Evolutionary conservation across 148 eudicot genomes (phyloP), one percentile per base, ranked within the genome.

Genomic region (Persicaria maculosa): DNA sequence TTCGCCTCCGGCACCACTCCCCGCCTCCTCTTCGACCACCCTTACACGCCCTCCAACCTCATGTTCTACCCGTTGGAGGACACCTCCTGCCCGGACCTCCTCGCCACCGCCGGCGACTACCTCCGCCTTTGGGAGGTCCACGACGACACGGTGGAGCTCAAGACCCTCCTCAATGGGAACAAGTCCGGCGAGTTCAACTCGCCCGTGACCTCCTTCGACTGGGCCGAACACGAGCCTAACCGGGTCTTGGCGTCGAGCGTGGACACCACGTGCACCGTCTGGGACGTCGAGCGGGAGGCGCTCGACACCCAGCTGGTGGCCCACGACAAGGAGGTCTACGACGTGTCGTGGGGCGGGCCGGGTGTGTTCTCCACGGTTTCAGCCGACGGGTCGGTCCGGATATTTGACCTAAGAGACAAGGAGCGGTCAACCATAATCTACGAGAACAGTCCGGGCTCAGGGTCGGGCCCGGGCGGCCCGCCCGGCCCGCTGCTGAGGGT

Each of bases 291-390:
- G 71, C 72, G 81, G 43, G 91, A 84, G 64, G 76, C 81, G 1
- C 87, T 88, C 6, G 87, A 88, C 54, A 88, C 91, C 9, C 91
- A 88, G 78, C 72, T 88, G 9, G 86, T 88, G 15, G 91, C 91
- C 6, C 91, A 88, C 67, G 91, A 88, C 71, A 88, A 88, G 89
- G 91, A 88, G 86, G 91, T 88, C 4, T 86, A 88, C 31, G 91
- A 88, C 44, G 84, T 88, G 22, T 88, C 91, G 0, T 88, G 91
- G 91, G 91, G 91, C 47, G 89, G 89, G 0, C 89, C 84, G 5
- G 89, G 89, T 19, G 89, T 88, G n/a, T 88, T 88, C 48, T 87
- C 88, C 0, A 84, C 88, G 7, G 91, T 88, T 0, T 88, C 91
- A 0, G 89, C 89, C 4, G 89, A 88, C 67, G 91, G 89, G 6